Evolutionary conservation across 495 filamentous ascomycete species (phyloP), one percentile per base, ranked within the genome.

Genomic region (Penicillium paxilli): DNA sequence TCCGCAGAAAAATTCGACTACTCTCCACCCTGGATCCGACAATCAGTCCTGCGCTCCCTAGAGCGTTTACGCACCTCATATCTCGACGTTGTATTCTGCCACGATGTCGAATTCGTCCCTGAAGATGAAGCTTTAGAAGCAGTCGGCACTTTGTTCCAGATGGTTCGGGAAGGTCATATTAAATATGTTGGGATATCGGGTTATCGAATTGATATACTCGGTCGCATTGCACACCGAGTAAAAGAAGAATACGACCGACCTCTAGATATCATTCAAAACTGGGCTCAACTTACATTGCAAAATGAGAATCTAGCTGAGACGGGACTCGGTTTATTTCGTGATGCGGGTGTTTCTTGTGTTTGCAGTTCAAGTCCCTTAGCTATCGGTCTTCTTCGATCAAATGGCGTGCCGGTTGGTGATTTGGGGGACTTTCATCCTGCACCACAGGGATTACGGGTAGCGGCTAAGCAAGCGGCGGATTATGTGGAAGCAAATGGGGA

Each of bases 121-220:
- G 65, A 69, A 3, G 68, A 72, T 6, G 81, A 84, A 32, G 80
- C 78, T 0, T 46, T 87, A 22, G 71, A 60, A 11, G 84, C 83
- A 1, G 69, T 87, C 8, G 64, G 65, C 2, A 87, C 88, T 61
- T 76, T 96, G 7, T 73, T 85, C 3, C 79, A 95, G 33, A 71
- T 91, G 47, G 87, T 86, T 54, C 76, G 83, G 42, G 68, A 76
- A 8, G 84, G 86, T 3, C 60, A 76, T 2, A 67, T 95, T 1
- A 80, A 82, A 26, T 91, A 93, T 65, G 77, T 96, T n/a, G 91
- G 91, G 19, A 92, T 95, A 55, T 91, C 87, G 19, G 89, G 90
- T 5, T 96, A 92, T 55, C 88, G 88, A 0, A 80, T 90, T 4
- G 70, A 79, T 9, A 69, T 83, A 10, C 81, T 96, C 1, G 82